These are phyloP conservation scores for Borealophlyctis nickersoniae DNA, from an alignment of 192 early-diverging fungal genomes.

Conservation along the genomic window DNA sequence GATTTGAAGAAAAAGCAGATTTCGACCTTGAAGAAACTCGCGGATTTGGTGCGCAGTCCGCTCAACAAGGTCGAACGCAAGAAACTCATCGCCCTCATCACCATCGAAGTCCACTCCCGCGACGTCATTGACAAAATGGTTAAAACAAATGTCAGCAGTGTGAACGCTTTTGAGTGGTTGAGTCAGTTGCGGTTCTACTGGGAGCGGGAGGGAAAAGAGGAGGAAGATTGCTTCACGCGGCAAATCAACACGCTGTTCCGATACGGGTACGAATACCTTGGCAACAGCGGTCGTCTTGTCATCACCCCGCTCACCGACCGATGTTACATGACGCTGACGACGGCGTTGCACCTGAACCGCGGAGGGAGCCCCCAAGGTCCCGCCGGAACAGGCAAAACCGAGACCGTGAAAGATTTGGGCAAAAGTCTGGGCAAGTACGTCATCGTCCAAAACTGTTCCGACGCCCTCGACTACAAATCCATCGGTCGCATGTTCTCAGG, in stretches of 20 bases:
- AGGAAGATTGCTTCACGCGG: slow-evolving; percentile 60
- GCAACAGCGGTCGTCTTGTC: slow-evolving; percentile 56
- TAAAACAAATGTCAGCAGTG: slow-evolving; percentile 45
- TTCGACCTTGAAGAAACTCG: slow-evolving; percentile 51
- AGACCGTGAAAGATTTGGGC: slow-evolving; percentile 61
- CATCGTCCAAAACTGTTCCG: slow-evolving; percentile 62
- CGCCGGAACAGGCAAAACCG: slow-evolving; percentile 63
- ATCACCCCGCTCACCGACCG: slow-evolving; percentile 61
- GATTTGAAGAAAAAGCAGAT: slow-evolving; percentile 60
- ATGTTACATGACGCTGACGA: slow-evolving; percentile 63
- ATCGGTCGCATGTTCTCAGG: slow-evolving; percentile 63
- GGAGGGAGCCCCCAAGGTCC: slow-evolving; percentile 59
- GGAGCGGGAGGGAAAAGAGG: slow-evolving; percentile 59
- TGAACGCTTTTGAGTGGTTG: slow-evolving; percentile 59
- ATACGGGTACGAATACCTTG: slow-evolving; percentile 60
- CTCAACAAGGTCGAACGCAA: slow-evolving; percentile 61
- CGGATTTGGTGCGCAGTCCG: slow-evolving; percentile 50
- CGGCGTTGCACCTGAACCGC: slow-evolving; percentile 49
- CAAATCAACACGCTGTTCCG: slow-evolving; percentile 63
- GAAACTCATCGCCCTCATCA: slow-evolving; percentile 60
- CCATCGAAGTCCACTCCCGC: slow-evolving; percentile 60
- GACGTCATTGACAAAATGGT: slow-evolving; percentile 59
- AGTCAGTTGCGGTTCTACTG: slow-evolving; percentile 62
- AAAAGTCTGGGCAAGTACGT: slow-evolving; percentile 60
- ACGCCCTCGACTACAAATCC: slow-evolving; percentile 59